Percentiles rank a stretch among this genome's conserved stretches.
Conservation (phyloP, 2,329 filamentous ascomycete genomes). For the Penicillium sp. region DNA sequence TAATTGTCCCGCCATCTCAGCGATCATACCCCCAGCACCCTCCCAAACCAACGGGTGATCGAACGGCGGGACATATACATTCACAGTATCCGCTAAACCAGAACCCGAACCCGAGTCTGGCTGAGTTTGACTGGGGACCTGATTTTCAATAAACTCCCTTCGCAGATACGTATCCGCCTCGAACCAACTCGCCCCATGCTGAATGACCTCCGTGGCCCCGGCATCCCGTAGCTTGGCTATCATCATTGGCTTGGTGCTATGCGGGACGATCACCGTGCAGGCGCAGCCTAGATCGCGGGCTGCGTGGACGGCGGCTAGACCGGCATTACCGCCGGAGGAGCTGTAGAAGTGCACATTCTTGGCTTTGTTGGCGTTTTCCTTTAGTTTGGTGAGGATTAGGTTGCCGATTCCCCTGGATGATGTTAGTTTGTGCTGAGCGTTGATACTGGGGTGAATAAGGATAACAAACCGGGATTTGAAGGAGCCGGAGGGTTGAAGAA, state of each 20-base stretch:
- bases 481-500: conserved; percentile 78
- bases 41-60: conserved; percentile 48
- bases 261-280: conserved; percentile 75
- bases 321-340: conserved; percentile 80
- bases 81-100: conserved; percentile 20
- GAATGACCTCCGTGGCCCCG: conserved; percentile 68
- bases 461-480: conserved; percentile 72
- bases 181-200: conserved; percentile 69
- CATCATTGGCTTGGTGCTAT: conserved; percentile 69
- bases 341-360: conserved; percentile 71
- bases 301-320: conserved; percentile 76
- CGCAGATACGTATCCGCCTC: conserved; percentile 72
- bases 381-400: conserved; percentile 39
- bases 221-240: conserved; percentile 69
- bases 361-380: conserved; percentile 31
- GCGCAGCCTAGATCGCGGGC: conserved; percentile 66
- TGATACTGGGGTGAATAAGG: not conserved
- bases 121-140: not conserved
- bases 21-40: conserved; percentile 43
- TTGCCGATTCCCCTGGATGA: conserved; percentile 45
- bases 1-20: conserved; percentile 46
- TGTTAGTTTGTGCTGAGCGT: not conserved
- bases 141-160: conserved; percentile 49
- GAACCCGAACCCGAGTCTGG: not conserved
- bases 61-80: conserved; percentile 47